Evolutionary conservation across 2,329 filamentous ascomycete species (phyloP), one percentile per base, ranked within the genome.

Genomic region (Sordariomycetes sp.): DNA sequence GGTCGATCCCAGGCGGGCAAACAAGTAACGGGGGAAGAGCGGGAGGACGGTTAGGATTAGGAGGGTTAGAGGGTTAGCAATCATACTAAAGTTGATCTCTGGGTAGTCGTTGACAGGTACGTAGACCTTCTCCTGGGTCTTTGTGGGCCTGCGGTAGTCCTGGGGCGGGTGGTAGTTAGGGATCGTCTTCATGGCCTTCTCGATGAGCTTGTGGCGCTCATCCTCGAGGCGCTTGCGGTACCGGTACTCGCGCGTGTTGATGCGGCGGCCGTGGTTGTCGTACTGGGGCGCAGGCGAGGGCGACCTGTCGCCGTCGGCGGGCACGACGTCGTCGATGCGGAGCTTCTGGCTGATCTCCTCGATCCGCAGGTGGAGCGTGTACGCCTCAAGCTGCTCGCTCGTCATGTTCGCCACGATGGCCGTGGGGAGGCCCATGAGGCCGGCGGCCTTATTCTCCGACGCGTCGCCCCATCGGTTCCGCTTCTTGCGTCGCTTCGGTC

Each of bases 51-150:
- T 87, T 86, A 87, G 84, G 81, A 80, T 87, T 86, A 87, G 84
- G 81, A 80, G 73, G 78, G 84, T 88, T 86, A 85, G 84, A 90
- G 90, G 90, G 90, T 96, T 96, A 96, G 91, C 86, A 91, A 94
- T 92, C 92, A 92, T 96, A 99, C 94, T 99, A 90, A 99, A 99
- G 87, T 99, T 99, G 86, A 99, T 97, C 76, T 99, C 94, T 81
- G 94, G 94, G 74, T 99, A 99, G 76, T 99, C 94, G 84, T 99
- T 99, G 78, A 99, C 94, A 72, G 94, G 94, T 73, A 99, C 94
- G 73, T 99, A 99, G 87, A 99, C 95, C 81, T 99, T 99, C 81
- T 99, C 94, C 76, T 99, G 94, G 70, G 94, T 99, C 87, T 99
- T 99, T 72, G 92, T 97, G 61, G 94, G 94, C 67, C 94, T 89